These are phyloP conservation scores for Acacia acuminata DNA, from an alignment of 306 rosid species.

Conservation along the genomic window DNA sequence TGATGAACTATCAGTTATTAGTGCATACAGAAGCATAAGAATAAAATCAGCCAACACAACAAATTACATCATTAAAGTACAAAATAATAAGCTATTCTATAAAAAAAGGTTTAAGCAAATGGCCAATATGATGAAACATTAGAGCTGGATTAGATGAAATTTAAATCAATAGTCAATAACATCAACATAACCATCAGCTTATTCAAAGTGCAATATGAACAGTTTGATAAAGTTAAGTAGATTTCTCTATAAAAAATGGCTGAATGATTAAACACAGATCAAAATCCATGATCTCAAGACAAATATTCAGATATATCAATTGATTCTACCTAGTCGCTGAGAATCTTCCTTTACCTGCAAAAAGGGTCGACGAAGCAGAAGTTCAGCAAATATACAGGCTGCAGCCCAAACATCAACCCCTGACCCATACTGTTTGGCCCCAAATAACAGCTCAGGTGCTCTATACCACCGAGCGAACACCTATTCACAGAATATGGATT, in stretches of 20 bases:
- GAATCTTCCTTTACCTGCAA: slow-evolving; percentile 64
- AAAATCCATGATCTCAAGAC: neutral
- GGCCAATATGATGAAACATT: slow-evolving; percentile 2
- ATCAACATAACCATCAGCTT: slow-evolving; percentile 25
- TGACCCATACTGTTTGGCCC: slow-evolving; percentile 91
- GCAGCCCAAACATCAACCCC: slow-evolving; percentile 99
- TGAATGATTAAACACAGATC: neutral
- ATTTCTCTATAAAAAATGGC: neutral
- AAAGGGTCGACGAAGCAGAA: slow-evolving; percentile 89
- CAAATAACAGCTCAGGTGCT: slow-evolving; percentile 96
- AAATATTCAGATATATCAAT: slow-evolving; percentile 11
- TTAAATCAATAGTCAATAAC: slow-evolving; percentile 5
- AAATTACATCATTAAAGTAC: neutral
- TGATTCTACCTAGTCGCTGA: neutral
- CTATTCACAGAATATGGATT: slow-evolving; percentile 39
- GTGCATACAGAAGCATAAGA: slow-evolving; percentile 20
- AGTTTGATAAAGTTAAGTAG: neutral
- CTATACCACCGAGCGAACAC: slow-evolving; percentile 99
- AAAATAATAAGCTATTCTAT: neutral
- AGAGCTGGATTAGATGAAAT: slow-evolving; percentile 10
- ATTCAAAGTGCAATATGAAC: slow-evolving; percentile 8
- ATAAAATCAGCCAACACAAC: slow-evolving; percentile 17
- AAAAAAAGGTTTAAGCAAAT: neutral
- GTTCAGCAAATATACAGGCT: slow-evolving; percentile 93
- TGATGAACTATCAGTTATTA: neutral